Evolutionary conservation across 2,329 filamentous ascomycete genomes (phyloP).

Genomic region (Sporothrix schenckii): DNA sequence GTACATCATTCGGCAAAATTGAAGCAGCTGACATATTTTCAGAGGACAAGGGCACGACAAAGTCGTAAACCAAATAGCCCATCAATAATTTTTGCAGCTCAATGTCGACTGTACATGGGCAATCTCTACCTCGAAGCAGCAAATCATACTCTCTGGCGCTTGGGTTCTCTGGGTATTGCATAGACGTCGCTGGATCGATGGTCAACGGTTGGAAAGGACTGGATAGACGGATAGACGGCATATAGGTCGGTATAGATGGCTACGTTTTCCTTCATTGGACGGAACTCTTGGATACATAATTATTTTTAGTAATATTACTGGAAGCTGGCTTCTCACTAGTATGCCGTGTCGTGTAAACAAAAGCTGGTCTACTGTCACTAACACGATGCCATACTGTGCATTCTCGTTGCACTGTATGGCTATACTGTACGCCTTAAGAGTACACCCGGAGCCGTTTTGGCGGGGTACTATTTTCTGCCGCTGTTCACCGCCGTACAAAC

Average conservation of each 20-base stretch:
- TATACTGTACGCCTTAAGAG: not conserved
- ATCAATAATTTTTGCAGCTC: not conserved
- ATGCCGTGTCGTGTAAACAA: not conserved
- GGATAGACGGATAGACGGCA: not conserved
- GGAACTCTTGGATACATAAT: not conserved
- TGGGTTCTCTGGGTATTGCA: not conserved
- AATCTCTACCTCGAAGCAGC: not conserved
- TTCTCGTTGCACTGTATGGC: not conserved
- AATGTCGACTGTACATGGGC: no score
- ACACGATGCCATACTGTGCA: not conserved
- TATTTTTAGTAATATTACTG: not conserved
- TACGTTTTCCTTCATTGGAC: not conserved
- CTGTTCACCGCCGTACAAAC: constrained; percentile 14
- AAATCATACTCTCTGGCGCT: not conserved
- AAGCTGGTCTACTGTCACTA: not conserved
- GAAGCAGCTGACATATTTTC: not conserved
- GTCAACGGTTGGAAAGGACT: not conserved
- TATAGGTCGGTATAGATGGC: not conserved
- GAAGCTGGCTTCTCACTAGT: constrained; percentile 8
- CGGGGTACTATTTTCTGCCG: constrained; percentile 20
- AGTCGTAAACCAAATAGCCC: not conserved
- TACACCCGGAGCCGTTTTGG: not conserved
- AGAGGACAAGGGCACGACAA: constrained; percentile 31
- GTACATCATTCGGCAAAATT: not conserved
- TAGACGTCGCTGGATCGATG: constrained; percentile 19